These are phyloP conservation scores for Trypanosoma avium DNA, from an alignment of 208 protist species.

Conservation along the genomic window DNA sequence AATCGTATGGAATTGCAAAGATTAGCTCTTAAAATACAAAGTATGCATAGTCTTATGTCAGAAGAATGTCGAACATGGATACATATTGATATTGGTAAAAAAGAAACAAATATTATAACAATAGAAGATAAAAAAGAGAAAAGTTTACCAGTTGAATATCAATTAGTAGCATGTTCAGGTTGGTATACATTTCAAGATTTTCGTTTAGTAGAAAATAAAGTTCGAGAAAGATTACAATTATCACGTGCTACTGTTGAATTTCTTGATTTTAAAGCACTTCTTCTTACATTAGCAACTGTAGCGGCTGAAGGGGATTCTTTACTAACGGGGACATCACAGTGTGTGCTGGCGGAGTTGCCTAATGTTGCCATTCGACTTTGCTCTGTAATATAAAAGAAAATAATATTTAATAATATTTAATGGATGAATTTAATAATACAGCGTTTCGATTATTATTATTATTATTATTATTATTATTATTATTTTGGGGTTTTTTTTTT, in stretches of 20 bases:
- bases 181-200: slow-evolving; percentile 37
- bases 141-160: neutral
- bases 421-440: too few relatives aligned
- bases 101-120: neutral
- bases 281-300: slow-evolving; percentile 55
- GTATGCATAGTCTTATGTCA: slow-evolving; percentile 31
- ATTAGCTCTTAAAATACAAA: slow-evolving; percentile 37
- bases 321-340: slow-evolving; percentile 16
- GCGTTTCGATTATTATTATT: neutral
- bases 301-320: slow-evolving; percentile 33
- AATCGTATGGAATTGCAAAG: slow-evolving; percentile 36
- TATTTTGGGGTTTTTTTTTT: slow-evolving; percentile 4
- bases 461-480: slow-evolving; percentile 5
- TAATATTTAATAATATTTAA: too few relatives aligned
- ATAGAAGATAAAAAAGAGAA: neutral
- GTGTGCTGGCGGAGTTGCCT: slow-evolving; percentile 52
- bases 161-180: slow-evolving; percentile 17
- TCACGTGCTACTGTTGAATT: slow-evolving; percentile 18
- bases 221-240: slow-evolving; percentile 26
- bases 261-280: slow-evolving; percentile 42
- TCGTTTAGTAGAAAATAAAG: slow-evolving; percentile 30
- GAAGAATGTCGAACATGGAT: slow-evolving; percentile 34
- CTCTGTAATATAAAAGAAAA: neutral
- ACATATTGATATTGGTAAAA: neutral
- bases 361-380: slow-evolving; percentile 27